Conservation (phyloP, 225 moss, liverwort and hornwort genomes). For the Physcomitrellopsis africana region DNA sequence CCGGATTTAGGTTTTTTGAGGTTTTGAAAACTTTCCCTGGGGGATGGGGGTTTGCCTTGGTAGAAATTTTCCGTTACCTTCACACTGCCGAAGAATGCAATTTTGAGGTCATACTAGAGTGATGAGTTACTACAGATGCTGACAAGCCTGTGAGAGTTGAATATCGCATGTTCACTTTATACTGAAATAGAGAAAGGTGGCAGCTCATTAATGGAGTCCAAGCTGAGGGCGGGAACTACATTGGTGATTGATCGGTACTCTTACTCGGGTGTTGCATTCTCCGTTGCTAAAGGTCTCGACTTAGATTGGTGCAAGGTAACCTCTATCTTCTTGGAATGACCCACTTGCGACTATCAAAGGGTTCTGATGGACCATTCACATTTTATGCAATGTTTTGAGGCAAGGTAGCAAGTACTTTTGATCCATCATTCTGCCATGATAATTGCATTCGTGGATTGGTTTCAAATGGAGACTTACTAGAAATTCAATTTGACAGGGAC, state of each 20-base stretch:
- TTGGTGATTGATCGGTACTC: conserved; percentile 90
- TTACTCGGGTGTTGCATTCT: conserved; percentile 94
- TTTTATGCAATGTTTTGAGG: background rate
- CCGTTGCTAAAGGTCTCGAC: conserved; percentile 93
- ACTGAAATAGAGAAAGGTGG: conserved; percentile 37
- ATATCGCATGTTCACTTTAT: background rate
- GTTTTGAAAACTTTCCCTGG: background rate
- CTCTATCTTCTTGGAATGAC: background rate
- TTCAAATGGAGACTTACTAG: background rate
- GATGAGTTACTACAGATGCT: background rate
- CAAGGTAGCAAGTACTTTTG: too few relatives aligned
- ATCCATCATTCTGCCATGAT: conserved; percentile 17
- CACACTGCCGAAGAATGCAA: background rate
- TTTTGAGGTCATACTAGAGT: background rate
- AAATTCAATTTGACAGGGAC: conserved; percentile 52
- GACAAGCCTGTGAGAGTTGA: background rate
- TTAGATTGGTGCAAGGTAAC: conserved; percentile 90
- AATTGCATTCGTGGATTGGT: background rate
- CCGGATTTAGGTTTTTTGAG: conserved; percentile 7
- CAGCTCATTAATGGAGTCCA: conserved; percentile 84
- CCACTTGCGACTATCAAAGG: background rate
- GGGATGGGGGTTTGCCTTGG: background rate
- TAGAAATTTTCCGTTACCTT: background rate
- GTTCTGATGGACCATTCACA: background rate
- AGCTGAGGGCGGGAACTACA: conserved; percentile 68